phyloP scores from a whole-genome alignment of 2,329 filamentous ascomycete genomes.

The Elsinoe arachidis region DNA sequence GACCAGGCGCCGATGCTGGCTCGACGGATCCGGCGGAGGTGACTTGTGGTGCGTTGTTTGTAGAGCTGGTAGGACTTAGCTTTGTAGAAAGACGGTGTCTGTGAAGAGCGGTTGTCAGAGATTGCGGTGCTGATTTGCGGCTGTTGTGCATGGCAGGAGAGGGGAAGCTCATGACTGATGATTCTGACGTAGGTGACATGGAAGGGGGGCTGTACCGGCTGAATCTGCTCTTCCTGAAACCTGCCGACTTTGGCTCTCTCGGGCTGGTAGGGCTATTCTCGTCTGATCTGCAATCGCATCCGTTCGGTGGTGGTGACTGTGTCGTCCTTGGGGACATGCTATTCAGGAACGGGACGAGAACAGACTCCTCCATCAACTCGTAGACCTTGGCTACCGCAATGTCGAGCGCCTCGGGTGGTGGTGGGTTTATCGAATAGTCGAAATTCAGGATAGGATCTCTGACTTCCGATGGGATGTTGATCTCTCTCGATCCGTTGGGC shows the following conservation, averaged over 20 bases:
- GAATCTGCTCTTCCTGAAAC: conserved; percentile 14
- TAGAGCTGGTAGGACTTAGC: conserved; percentile 26
- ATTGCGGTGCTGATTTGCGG: conserved; percentile 28
- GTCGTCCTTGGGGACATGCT: conserved; percentile 37
- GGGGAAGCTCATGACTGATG: conserved; percentile 22
- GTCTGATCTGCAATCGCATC: conserved; percentile 20
- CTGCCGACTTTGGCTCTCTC: conserved; percentile 14
- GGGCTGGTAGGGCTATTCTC: conserved; percentile 8
- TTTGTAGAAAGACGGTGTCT: conserved; percentile 27
- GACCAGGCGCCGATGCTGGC: conserved; percentile 34
- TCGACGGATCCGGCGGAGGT: conserved; percentile 22
- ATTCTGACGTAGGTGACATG: conserved; percentile 21
- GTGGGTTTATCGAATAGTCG: conserved; percentile 52
- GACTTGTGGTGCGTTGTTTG: conserved; percentile 15
- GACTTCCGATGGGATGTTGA: conserved; percentile 81
- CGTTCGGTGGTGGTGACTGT: conserved; percentile 32
- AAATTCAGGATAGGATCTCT: conserved; percentile 69
- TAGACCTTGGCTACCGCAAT: conserved; percentile 81
- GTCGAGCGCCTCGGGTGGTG: conserved; percentile 65
- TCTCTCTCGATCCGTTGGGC: conserved; percentile 74
- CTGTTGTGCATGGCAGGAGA: conserved; percentile 17
- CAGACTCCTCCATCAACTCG: conserved; percentile 95
- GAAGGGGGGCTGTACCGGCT: conserved; percentile 30
- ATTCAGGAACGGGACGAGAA: conserved; percentile 86
- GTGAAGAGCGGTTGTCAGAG: conserved; percentile 24